Evolutionary conservation across 1,139 yeast species (phyloP).

Genomic region (Taphrina populina): DNA sequence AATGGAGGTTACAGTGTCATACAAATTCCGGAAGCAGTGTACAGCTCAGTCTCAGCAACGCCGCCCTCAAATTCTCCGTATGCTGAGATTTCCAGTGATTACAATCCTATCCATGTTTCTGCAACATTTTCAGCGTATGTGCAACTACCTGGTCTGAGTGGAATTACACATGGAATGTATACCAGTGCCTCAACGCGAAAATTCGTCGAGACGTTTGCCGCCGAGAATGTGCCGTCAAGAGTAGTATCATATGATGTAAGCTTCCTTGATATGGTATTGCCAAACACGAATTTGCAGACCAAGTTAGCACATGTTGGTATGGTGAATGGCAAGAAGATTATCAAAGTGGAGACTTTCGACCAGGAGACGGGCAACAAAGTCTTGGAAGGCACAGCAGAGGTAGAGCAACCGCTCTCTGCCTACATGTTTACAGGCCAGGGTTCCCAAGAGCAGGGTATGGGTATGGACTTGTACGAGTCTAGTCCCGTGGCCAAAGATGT

Average conservation of each 20-base stretch:
- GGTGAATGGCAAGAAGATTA: constrained; percentile 98
- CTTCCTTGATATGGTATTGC: constrained; percentile 96
- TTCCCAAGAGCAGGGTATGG: constrained; percentile 99
- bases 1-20: constrained; percentile 50
- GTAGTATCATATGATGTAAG: constrained; percentile 90
- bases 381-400: constrained; percentile 92
- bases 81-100: constrained; percentile 96
- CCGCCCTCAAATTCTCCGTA: constrained; percentile 91
- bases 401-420: constrained; percentile 95
- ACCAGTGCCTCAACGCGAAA: constrained; percentile 94
- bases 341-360: constrained; percentile 85
- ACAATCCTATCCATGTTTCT: constrained; percentile 96
- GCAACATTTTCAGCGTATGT: constrained; percentile 93
- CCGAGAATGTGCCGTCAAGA: constrained; percentile 91
- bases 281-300: constrained; percentile 85
- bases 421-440: constrained; percentile 99
- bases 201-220: constrained; percentile 97
- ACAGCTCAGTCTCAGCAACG: constrained; percentile 53
- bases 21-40: constrained; percentile 66
- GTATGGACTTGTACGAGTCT: constrained; percentile 93
- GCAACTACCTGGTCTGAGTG: constrained; percentile 71
- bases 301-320: constrained; percentile 94
- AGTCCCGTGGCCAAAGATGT: constrained; percentile 91
- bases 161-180: constrained; percentile 98
- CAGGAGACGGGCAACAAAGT: constrained; percentile 75